phyloP scores from a whole-genome alignment of 1,139 yeast genomes.

The Blastobotrys ciferrii region DNA sequence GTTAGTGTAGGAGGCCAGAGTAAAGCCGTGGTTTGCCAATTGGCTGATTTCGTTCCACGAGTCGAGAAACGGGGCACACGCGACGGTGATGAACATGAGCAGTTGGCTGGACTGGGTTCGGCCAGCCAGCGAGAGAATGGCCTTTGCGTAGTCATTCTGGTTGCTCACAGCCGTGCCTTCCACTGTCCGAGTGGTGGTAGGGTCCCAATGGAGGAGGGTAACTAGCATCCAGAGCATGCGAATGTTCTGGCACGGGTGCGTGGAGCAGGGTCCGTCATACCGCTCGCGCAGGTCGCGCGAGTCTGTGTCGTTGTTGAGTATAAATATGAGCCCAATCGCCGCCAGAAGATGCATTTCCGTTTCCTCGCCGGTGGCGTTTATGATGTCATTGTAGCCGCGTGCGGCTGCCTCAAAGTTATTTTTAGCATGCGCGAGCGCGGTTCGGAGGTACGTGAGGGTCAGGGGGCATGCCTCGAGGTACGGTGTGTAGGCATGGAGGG shows the following conservation, averaged over 20 bases:
- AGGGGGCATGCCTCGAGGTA: not conserved
- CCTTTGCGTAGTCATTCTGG: slow-evolving; percentile 7
- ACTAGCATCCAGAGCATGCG: slow-evolving; percentile 8
- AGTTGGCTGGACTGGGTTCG: not conserved
- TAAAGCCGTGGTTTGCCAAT: slow-evolving; percentile 2
- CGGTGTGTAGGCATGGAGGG: not conserved
- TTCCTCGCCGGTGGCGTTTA: not conserved
- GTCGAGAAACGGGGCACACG: slow-evolving; percentile 7
- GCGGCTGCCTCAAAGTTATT: not conserved
- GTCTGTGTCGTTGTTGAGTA: not conserved
- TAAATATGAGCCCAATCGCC: slow-evolving; percentile 4
- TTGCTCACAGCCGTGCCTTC: not conserved
- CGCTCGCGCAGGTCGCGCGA: slow-evolving; percentile 1
- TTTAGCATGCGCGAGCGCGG: not conserved
- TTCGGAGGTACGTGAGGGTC: not conserved
- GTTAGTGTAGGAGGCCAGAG: not conserved
- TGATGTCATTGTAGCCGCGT: not conserved
- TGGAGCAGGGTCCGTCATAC: not conserved
- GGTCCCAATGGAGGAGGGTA: slow-evolving; percentile 1
- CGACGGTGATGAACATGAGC: slow-evolving; percentile 5
- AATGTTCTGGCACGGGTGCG: not conserved
- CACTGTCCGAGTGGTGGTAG: not conserved
- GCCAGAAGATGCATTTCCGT: slow-evolving; percentile 1
- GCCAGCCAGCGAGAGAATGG: slow-evolving; percentile 1
- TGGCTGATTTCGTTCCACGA: slow-evolving; percentile 8